phyloP scores from a whole-genome alignment of 257 asterid species.

The Misopates orontium region DNA sequence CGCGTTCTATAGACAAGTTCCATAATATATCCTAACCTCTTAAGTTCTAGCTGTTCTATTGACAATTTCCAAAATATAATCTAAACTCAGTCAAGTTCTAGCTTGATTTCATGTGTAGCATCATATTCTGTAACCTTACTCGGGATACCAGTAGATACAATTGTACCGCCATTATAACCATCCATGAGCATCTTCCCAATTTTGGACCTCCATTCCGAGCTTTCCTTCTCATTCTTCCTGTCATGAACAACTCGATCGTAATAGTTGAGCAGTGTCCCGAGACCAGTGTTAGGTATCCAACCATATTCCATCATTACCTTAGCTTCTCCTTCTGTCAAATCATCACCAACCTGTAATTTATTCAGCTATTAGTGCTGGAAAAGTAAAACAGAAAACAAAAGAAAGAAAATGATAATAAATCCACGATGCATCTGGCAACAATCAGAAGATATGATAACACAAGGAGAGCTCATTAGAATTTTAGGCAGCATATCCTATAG shows the following conservation, averaged over 20 bases:
- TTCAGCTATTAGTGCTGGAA: neutral
- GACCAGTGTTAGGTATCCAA: constrained; percentile 82
- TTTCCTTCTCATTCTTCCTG: constrained; percentile 51
- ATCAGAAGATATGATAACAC: neutral
- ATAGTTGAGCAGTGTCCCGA: constrained; percentile 90
- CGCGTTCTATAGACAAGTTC: constrained; percentile 29
- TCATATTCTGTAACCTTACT: constrained; percentile 37
- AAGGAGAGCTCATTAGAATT: neutral
- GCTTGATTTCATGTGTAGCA: constrained; percentile 42
- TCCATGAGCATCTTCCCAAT: constrained; percentile 80
- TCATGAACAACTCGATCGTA: constrained; percentile 85
- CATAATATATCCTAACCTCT: too few relatives aligned
- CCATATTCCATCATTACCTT: constrained; percentile 70
- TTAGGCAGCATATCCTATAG: neutral
- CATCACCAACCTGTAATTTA: constrained; percentile 71
- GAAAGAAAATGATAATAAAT: neutral
- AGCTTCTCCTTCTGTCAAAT: constrained; percentile 84
- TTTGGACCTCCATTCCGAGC: constrained; percentile 81
- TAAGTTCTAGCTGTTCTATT: too few relatives aligned
- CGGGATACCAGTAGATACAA: constrained; percentile 39
- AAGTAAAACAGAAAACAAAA: neutral
- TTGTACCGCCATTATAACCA: constrained; percentile 72
- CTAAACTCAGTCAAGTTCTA: constrained; percentile 47
- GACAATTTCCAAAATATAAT: neutral
- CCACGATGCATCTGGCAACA: neutral